Evolutionary conservation across 192 early-diverging fungal genomes (phyloP).

Genomic region (Backusella australiensis): DNA sequence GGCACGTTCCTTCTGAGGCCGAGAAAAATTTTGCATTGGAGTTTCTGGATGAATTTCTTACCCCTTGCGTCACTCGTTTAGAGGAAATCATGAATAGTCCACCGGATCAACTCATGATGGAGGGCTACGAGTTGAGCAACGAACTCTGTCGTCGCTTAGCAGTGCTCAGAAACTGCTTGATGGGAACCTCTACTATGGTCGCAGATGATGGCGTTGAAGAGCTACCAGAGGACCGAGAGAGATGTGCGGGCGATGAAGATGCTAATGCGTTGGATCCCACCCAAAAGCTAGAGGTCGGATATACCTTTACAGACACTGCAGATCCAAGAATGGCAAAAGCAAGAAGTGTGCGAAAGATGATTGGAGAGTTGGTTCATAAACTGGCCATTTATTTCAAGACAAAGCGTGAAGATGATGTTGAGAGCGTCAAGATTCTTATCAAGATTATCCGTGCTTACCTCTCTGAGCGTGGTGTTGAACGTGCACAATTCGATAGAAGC

Average conservation of each 20-base stretch:
- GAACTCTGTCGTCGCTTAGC: conserved; percentile 52
- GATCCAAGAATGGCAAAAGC: conserved; percentile 49
- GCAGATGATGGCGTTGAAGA: conserved; percentile 51
- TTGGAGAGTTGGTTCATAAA: conserved; percentile 52
- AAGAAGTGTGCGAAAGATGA: conserved; percentile 48
- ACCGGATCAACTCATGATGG: not conserved
- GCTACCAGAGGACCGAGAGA: not conserved
- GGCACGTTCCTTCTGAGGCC: conserved; percentile 72
- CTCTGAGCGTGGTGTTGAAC: conserved; percentile 54
- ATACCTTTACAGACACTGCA: conserved; percentile 61
- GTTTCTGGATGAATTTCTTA: conserved; percentile 54
- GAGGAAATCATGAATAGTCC: conserved; percentile 40
- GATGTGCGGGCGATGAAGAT: conserved; percentile 9
- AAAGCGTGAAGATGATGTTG: conserved; percentile 72
- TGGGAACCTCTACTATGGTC: conserved; percentile 50
- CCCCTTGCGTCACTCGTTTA: conserved; percentile 38
- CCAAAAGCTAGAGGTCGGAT: conserved; percentile 52
- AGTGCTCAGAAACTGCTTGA: conserved; percentile 50
- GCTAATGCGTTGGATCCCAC: conserved; percentile 2
- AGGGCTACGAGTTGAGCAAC: conserved; percentile 39
- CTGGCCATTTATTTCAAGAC: conserved; percentile 49
- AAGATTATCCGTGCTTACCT: conserved; percentile 50
- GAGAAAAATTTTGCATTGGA: conserved; percentile 70
- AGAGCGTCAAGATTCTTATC: conserved; percentile 66
- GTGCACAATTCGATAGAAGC: conserved; percentile 42